Percentiles rank a stretch among this genome's conserved stretches.
phyloP scores from a whole-genome alignment of 2,329 filamentous ascomycete genomes.

The Herpotrichia juniperi region DNA sequence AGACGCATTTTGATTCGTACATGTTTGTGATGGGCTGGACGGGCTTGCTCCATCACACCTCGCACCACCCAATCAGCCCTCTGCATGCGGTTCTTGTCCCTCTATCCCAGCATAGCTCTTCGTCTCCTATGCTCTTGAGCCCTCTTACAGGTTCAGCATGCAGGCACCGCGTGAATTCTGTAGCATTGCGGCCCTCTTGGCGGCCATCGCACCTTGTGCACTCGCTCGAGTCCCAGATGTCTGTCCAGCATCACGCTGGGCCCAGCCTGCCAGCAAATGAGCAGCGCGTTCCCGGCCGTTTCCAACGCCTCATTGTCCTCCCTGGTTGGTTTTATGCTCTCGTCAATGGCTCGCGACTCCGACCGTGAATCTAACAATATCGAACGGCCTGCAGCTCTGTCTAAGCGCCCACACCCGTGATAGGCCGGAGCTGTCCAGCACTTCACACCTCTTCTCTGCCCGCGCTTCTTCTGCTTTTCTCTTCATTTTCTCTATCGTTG shows the following conservation, averaged over 20 bases:
- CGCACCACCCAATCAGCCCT: constrained; percentile 21
- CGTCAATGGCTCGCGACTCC: constrained; percentile 30
- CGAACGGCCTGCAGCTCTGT: constrained; percentile 32
- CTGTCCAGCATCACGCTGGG: constrained; percentile 24
- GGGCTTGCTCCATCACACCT: constrained; percentile 19
- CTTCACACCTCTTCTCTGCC: constrained; percentile 29
- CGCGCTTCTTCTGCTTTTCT: constrained; percentile 38
- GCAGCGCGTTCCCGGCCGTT: constrained; percentile 35
- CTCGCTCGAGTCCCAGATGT: constrained; percentile 31
- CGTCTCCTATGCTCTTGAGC: too few relatives aligned
- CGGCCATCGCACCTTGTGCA: constrained; percentile 23
- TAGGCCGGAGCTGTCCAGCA: constrained; percentile 38
- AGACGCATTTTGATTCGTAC: background rate
- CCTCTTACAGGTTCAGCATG: constrained; percentile 24
- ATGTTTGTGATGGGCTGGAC: constrained; percentile 32
- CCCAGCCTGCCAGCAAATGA: constrained; percentile 34
- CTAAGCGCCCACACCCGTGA: constrained; percentile 47
- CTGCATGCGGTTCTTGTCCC: background rate
- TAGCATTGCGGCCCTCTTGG: constrained; percentile 36
- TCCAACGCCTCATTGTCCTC: constrained; percentile 39
- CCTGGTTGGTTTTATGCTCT: constrained; percentile 29
- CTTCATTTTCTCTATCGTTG: constrained; percentile 26
- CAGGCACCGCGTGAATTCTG: constrained; percentile 39
- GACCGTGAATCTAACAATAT: constrained; percentile 44
- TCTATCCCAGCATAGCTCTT: constrained; percentile 6